Base-by-base conservation (phyloP, 768 basidiomycete species). In the Russula ochroleuca region DNA sequence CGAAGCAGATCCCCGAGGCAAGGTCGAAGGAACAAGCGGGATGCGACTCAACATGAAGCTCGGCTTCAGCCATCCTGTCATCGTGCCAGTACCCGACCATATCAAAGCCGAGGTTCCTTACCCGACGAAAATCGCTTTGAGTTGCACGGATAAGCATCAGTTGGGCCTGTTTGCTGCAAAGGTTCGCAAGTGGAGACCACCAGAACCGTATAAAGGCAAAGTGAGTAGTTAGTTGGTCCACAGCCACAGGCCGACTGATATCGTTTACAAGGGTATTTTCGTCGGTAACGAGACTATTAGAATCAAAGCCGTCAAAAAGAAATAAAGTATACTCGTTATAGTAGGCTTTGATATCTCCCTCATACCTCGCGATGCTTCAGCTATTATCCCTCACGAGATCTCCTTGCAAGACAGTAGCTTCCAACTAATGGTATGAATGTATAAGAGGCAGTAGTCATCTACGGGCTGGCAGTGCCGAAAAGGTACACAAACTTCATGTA, bases 121-220 rank as follows among this genome's bases (percentile, higher is more conserved):
- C 23, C 84, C 96, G 8, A 97, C 93, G 1, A 89, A 90, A 76
- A 93, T 98, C 62, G 74, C 86, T 35, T 75, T 98, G 28, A 81
- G 77, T 23, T 93, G 94, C 69, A 90, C 84, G 59, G 89, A 97
- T 78, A 98, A 98, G 74, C 90, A 97, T 70, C 76, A 80, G 53
- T 74, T 99, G 62, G 94, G 94, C 1, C 79, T 92, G 67, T 96
- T 96, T 72, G 90, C 94, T 0, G 93, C 95, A 6, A 83, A 85
- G 67, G 86, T 98, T 28, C 80, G 94, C 66, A 82, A 81, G 63
- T 88, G 86, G 77, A 83, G 96, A 69, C 88, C 87, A 69, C 96
- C 96, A 23, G 96, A 99, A 73, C 95, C 94, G 17, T 99, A 98
- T 77, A 93, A 98, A 77, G 96, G 94, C 73, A 98, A 98, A 83